A percentile compares a stretch with the other conserved stretches of the same genome.
phyloP scores from a whole-genome alignment of 768 basidiomycete species.

The Pulveroboletus sp. region DNA sequence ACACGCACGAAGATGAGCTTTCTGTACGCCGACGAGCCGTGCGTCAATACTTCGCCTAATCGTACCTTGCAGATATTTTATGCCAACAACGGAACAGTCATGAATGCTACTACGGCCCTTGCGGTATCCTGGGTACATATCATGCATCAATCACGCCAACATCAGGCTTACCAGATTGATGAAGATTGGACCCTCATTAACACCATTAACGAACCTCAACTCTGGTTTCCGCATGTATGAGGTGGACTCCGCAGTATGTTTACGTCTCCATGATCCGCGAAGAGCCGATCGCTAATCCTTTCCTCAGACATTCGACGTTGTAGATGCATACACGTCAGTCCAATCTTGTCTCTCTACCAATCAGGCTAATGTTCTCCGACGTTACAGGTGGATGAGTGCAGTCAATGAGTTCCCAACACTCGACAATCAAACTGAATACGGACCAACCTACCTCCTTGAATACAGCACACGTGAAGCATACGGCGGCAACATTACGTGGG shows the following conservation, averaged over 20 bases:
- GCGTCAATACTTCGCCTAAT: not conserved
- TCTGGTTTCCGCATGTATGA: slow-evolving; percentile 56
- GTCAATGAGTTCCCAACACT: slow-evolving; percentile 55
- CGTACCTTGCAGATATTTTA: slow-evolving; percentile 55
- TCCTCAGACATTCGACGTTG: slow-evolving; percentile 63
- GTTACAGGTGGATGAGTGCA: slow-evolving; percentile 55
- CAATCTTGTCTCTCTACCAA: not conserved
- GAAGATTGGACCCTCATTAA: slow-evolving; percentile 50
- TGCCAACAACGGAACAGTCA: slow-evolving; percentile 60
- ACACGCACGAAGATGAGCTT: slow-evolving; percentile 68
- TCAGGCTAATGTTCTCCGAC: too few relatives aligned
- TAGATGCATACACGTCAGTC: slow-evolving; percentile 69
- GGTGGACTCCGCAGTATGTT: slow-evolving; percentile 32
- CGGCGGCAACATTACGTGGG: slow-evolving; percentile 53
- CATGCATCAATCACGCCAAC: not conserved
- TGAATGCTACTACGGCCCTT: slow-evolving; percentile 51
- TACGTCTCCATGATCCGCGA: not conserved
- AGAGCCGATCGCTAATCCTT: not conserved
- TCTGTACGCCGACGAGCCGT: slow-evolving; percentile 34
- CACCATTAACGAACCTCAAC: slow-evolving; percentile 64
- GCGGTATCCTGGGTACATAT: slow-evolving; percentile 42
- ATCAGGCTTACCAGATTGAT: not conserved
- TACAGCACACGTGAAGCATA: slow-evolving; percentile 69
- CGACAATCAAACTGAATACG: slow-evolving; percentile 50
- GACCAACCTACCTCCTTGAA: slow-evolving; percentile 57